Base-by-base conservation (phyloP, 2,329 filamentous ascomycete species). In the Pestalotiopsis sp. region DNA sequence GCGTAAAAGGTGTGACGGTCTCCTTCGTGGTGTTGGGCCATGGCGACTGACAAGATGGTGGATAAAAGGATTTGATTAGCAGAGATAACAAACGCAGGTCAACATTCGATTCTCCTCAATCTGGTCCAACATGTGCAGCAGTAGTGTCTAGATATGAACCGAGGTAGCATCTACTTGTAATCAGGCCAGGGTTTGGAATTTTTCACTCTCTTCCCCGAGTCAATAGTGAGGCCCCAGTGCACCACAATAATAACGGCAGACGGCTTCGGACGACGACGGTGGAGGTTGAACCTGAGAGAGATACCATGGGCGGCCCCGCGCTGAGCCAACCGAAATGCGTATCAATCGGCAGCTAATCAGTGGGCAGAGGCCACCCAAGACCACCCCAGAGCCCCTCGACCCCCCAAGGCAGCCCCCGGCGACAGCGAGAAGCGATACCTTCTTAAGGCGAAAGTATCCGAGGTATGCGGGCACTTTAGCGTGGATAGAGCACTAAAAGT, bases 1-100 rank as follows among this genome's bases (percentile, higher is more conserved):
- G 90, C 87, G 83, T 94, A 93, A 82, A 92, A 96, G 72, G 94
- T 90, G 77, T 92, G 87, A 72, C 89, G 87, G 58, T 77, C 83
- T 20, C 72, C 64, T 66, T 74, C 72, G 52, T 56, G 64, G 20
- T 38, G 52, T 36, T 52, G 64, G 27, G 64, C 64, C 64, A 66
- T 66, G 17, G 38, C 27, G 17, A 20, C 7, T 11, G 59, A 6
- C 38, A 14, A 36, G 45, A 20, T 52, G 45, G 45, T 52, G 45
- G 45, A 52, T 52, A 52, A 20, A 9, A 52, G 7, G 45, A 52
- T 52, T 52, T 52, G 20, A 17, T 20, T 23, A 52, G 45, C 6
- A 52, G 14, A 52, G 45, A 52, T 52, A 52, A 52, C 45, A 20
- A 52, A 17, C 7, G 20, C 45, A 52, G 45, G 20, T n/a, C 45